A percentile compares a stretch with the other conserved stretches of the same genome.
Evolutionary conservation across 2,329 filamentous ascomycete species (phyloP).

Genomic region (Sporothrix protearum): DNA sequence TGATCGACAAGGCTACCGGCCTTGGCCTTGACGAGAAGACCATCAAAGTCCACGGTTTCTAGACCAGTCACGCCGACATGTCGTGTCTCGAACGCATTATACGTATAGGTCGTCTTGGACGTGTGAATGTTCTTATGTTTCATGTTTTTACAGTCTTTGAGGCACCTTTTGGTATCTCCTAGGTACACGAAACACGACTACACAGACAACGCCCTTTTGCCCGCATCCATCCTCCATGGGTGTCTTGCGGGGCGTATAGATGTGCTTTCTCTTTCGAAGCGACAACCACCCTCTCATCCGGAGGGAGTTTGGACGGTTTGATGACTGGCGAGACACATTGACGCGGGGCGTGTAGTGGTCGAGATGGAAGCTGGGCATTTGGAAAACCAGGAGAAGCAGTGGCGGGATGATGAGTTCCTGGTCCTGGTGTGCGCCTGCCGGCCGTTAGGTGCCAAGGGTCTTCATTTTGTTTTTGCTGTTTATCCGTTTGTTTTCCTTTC

Average conservation of each 20-base stretch:
- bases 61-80: slow-evolving; percentile 34
- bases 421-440: not conserved
- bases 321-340: slow-evolving; percentile 19
- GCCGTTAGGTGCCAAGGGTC: not conserved
- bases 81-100: slow-evolving; percentile 21
- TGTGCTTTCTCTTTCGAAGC: not conserved
- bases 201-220: not conserved
- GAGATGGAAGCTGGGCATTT: not conserved
- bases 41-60: slow-evolving; percentile 84
- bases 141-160: not conserved
- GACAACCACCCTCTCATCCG: not conserved
- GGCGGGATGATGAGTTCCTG: not conserved
- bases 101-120: slow-evolving; percentile 10
- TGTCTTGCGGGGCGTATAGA: slow-evolving; percentile 10
- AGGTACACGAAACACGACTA: not conserved
- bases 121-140: slow-evolving; percentile 7
- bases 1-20: slow-evolving; percentile 92
- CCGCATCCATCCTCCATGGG: not conserved
- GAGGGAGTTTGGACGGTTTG: not conserved
- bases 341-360: slow-evolving; percentile 17
- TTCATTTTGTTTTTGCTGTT: not conserved
- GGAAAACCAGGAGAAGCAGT: not conserved
- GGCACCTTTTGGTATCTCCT: slow-evolving; percentile 6
- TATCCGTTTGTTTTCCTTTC: not conserved
- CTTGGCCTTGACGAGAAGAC: slow-evolving; percentile 92